phyloP scores from a whole-genome alignment of 768 basidiomycete species.

The Amanita thiersii region DNA sequence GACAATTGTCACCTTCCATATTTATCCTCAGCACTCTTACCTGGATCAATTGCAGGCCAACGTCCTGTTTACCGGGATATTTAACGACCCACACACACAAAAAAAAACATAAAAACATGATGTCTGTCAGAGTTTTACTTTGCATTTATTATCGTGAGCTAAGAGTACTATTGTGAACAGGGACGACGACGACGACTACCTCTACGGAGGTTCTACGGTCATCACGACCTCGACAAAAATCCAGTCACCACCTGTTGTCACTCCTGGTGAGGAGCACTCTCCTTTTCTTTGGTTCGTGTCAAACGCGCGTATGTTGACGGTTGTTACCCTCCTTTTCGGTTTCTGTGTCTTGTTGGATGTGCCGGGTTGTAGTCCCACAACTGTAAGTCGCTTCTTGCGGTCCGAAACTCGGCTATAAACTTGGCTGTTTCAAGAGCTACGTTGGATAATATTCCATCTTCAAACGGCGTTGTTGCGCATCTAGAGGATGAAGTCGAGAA shows the following conservation, averaged over 20 bases:
- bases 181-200: conserved; percentile 78
- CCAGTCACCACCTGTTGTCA: conserved; percentile 15
- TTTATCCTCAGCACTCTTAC: too few relatives aligned
- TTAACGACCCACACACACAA: too few relatives aligned
- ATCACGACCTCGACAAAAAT: conserved; percentile 20
- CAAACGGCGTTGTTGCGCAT: conserved; percentile 43
- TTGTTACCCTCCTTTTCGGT: conserved; percentile 26
- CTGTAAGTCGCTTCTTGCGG: conserved; percentile 45
- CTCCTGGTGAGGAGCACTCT: conserved; percentile 20
- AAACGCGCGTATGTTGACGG: conserved; percentile 27
- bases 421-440: conserved; percentile 21
- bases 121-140: conserved; percentile 3
- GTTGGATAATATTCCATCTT: conserved; percentile 31
- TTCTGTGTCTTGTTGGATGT: conserved; percentile 27
- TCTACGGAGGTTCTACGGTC: conserved; percentile 65
- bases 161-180: conserved; percentile 18
- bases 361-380: conserved; percentile 39
- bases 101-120: conserved; percentile 3
- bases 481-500: conserved; percentile 40
- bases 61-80: too few relatives aligned
- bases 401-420: conserved; percentile 10
- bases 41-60: too few relatives aligned
- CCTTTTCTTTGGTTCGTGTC: conserved; percentile 21
- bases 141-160: background rate
- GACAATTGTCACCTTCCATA: too few relatives aligned